These are phyloP conservation scores for Dalbergia oliveri DNA, from an alignment of 306 rosid species.

Conservation along the genomic window DNA sequence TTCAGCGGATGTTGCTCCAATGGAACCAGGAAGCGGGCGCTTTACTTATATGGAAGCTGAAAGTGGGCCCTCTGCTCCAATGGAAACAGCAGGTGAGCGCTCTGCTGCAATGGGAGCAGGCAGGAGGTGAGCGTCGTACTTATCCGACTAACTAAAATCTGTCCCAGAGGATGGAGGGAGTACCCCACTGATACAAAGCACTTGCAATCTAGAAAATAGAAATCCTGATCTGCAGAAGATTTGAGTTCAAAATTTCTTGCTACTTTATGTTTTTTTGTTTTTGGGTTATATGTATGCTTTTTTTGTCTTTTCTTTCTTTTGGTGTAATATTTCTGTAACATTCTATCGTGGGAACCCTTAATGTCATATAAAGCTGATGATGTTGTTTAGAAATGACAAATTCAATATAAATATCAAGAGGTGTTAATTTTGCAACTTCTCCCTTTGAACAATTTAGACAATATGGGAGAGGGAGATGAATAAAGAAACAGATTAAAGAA, in stretches of 20 bases:
- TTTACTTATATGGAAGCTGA: background rate
- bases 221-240: background rate
- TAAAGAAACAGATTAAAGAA: too few species aligned
- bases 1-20: background rate
- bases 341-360: background rate
- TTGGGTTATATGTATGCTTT: background rate
- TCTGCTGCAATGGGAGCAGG: background rate
- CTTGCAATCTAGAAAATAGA: background rate
- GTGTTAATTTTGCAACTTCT: too few species aligned
- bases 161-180: background rate
- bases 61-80: background rate
- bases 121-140: background rate
- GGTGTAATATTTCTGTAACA: background rate
- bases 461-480: too few species aligned
- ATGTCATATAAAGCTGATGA: background rate
- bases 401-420: background rate
- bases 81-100: background rate
- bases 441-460: too few species aligned
- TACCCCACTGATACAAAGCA: background rate
- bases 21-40: background rate
- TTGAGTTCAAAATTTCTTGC: background rate
- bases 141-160: background rate
- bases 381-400: background rate
- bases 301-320: background rate
- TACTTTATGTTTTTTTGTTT: background rate